Evolutionary conservation across 805 yeast genomes (phyloP), one percentile per base, ranked within the genome.

Genomic region (Pichia insulana): DNA sequence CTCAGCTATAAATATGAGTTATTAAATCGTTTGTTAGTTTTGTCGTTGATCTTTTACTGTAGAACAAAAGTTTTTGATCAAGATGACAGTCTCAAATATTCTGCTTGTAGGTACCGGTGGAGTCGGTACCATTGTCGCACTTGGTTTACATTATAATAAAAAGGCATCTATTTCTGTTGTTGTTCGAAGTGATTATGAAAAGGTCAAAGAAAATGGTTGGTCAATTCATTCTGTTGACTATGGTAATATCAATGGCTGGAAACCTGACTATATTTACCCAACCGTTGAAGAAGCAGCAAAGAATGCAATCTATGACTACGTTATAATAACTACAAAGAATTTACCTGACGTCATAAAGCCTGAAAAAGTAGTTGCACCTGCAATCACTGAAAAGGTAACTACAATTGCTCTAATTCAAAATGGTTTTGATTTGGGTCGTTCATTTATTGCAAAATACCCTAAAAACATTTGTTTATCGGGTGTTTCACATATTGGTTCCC

Each of bases 41-140:
- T n/a, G n/a, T n/a, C n/a, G n/a, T n/a, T n/a, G n/a, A n/a, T n/a
- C n/a, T n/a, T n/a, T n/a, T 22, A 22, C 25, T 5, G 25, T 22
- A 22, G 8, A 22, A 22, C 25, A 22, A 22, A 8, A 8, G 8
- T 6, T 6, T 6, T 22, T 22, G 13, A 37, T 30, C 15, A 28
- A 17, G 22, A 42, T 43, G 46, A 13, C 36, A 19, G 17, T 16
- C 16, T 39, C 50, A 30, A 47, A 43, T 7, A 36, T 51, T 8
- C 36, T 51, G n/a, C 63, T 83, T 8, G 71, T 84, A 25, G 95
- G 95, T 7, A 72, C 86, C 2, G 95, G 95, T 12, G 95, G 94
- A 19, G 89, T 86, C 6, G 95, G 95, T 26, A 70, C 85, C 2
- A 74, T 85, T 26, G 78, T 79, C 4, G 86, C 92, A 0, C 69